Conservation (phyloP, 1,139 yeast genomes). For the Protomyces inouyei region DNA sequence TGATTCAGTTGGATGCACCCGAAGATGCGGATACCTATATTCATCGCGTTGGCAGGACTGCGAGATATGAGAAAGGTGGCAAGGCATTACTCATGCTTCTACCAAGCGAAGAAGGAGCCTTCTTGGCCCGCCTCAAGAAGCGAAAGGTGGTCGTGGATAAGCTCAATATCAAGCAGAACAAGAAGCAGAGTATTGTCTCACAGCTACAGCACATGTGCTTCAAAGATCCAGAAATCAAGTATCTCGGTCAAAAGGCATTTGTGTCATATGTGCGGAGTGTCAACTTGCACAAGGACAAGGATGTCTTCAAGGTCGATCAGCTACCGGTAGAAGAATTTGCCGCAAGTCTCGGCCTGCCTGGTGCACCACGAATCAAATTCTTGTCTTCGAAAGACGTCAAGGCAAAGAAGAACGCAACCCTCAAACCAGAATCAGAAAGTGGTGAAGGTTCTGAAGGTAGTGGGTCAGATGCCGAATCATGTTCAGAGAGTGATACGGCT, state of each 20-base stretch:
- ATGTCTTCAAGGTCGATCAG: constrained; percentile 68
- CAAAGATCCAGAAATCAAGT: constrained; percentile 84
- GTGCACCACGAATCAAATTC: constrained; percentile 88
- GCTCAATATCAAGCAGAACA: constrained; percentile 69
- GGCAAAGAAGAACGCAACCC: constrained; percentile 75
- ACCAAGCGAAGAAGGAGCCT: constrained; percentile 77
- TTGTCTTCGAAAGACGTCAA: constrained; percentile 50
- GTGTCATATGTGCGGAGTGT: constrained; percentile 83
- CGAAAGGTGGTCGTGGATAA: constrained; percentile 66
- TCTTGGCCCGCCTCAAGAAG: constrained; percentile 58
- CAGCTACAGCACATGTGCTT: constrained; percentile 87
- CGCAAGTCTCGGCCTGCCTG: constrained; percentile 83
- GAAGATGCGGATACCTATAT: constrained; percentile 93
- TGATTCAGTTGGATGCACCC: constrained; percentile 90
- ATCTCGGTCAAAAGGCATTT: constrained; percentile 92
- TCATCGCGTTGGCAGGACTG: constrained; percentile 95
- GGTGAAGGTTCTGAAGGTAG: neutral
- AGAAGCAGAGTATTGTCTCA: constrained; percentile 71
- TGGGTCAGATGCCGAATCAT: constrained; percentile 41
- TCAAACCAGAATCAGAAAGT: constrained; percentile 46
- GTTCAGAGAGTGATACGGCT: constrained; percentile 56
- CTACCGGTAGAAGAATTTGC: constrained; percentile 82
- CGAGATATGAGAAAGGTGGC: constrained; percentile 87
- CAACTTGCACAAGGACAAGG: constrained; percentile 80
- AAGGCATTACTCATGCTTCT: constrained; percentile 76